Conservation (phyloP, 2,329 filamentous ascomycete genomes). For the Botrytis sinoallii region DNA sequence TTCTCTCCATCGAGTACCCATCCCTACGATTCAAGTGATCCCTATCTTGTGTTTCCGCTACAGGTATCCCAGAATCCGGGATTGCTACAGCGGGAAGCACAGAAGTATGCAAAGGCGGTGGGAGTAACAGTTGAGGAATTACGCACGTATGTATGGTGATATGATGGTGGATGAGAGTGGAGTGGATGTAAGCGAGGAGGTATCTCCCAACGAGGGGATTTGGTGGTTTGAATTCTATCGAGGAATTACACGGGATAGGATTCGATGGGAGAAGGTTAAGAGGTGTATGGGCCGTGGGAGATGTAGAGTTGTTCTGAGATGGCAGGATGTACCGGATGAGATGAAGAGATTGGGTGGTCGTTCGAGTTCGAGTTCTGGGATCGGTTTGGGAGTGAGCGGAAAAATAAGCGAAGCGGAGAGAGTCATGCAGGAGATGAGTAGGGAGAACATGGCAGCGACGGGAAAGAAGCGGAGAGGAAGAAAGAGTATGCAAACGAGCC, state of each 20-base stretch:
- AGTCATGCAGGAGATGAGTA: background rate
- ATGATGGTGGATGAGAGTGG: background rate
- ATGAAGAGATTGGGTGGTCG: background rate
- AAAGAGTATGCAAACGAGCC: background rate
- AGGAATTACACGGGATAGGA: slow-evolving; percentile 22
- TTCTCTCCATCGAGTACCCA: background rate
- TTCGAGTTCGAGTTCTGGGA: background rate
- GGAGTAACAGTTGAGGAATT: background rate
- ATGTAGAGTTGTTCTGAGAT: slow-evolving; percentile 29
- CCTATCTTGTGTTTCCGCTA: background rate
- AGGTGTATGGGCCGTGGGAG: slow-evolving; percentile 29
- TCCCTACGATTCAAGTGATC: background rate
- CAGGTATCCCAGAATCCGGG: background rate
- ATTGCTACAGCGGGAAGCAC: no score
- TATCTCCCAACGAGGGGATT: slow-evolving; percentile 13
- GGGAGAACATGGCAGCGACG: background rate
- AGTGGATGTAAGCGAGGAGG: background rate
- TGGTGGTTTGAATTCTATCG: slow-evolving; percentile 31
- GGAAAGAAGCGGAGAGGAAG: background rate
- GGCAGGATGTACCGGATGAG: slow-evolving; percentile 19
- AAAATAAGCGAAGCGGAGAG: background rate
- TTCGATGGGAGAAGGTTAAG: slow-evolving; percentile 26
- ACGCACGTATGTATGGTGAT: background rate
- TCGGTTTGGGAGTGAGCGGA: background rate
- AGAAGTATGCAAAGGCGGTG: background rate